Base-by-base conservation (phyloP, 371 early-diverging fungal species). In the Mortierella sp. region DNA sequence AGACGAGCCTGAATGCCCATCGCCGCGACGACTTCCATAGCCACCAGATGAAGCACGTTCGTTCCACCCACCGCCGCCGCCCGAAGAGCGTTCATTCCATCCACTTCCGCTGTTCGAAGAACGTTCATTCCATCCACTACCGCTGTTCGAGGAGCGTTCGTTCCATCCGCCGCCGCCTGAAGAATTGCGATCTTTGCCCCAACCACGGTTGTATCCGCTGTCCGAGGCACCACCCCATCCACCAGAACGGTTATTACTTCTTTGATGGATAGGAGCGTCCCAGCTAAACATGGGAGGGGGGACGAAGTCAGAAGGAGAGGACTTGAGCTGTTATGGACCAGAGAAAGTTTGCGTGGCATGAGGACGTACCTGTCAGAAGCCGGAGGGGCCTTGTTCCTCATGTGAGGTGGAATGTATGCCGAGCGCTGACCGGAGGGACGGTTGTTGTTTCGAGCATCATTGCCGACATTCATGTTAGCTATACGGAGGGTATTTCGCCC, bases 381-480 rank as follows among this genome's bases (percentile, higher is more conserved):
- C 27, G 58, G 39, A 41, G 64, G 52, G 2, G 57, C 61, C 38
- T 71, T 69, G 81, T 62, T 83, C 76, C 84, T 83, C 80, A 86
- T 55, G 67, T 85, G 86, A 64, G 86, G 87, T 65, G 86, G 87
- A 39, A 86, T 81, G 78, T 86, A 88, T 47, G 59, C 61, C n/a
- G 59, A 65, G 59, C 70, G 61, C 45, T 39, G 62, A 34, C 48
- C 72, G 52, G 62, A 38, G 26, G 56, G 69, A 41, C 64, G 80
- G 43, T 45, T 51, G 53, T 72, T 34, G 46, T 41, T 66, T 63
- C 65, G 71, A 30, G 43, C 43, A 26, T 82, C 80, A 54, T 85
- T 82, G 51, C 51, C 30, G 65, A 89, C 74, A 79, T 85, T 82
- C 88, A 90, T 86, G 68, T 82, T 87, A 84, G 88, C 91, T 90